Conservation (phyloP, 164 flowering plant genomes). For the Tetracentron sinense region DNA sequence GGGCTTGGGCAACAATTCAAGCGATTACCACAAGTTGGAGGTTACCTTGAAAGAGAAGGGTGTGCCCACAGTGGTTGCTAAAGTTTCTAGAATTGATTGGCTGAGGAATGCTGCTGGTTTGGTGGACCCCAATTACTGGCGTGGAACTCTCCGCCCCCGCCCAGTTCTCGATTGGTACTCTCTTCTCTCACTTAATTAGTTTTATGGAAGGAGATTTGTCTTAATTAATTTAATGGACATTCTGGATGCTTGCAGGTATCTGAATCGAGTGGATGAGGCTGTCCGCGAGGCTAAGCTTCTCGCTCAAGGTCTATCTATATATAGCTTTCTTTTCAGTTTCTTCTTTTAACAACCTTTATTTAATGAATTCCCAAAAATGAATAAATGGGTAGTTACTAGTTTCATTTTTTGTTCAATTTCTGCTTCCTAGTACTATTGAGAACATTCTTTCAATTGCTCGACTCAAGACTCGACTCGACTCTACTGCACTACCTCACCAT, state of each 20-base stretch:
- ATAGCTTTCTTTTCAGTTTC: not conserved
- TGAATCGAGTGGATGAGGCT: conserved; percentile 69
- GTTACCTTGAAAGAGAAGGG: conserved; percentile 47
- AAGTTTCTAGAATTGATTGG: conserved; percentile 88
- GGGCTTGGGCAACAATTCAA: conserved; percentile 87
- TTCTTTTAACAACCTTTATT: not conserved
- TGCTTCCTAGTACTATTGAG: too few species aligned
- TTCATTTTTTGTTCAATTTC: too few species aligned
- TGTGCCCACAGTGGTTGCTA: conserved; percentile 55
- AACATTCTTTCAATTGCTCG: too few species aligned
- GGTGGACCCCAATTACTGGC: conserved; percentile 80
- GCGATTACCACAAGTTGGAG: conserved; percentile 58
- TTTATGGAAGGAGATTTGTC: too few species aligned
- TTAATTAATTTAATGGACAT: not conserved
- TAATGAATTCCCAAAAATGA: too few species aligned
- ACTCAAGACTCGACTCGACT: too few species aligned
- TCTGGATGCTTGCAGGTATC: conserved; percentile 45
- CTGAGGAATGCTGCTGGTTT: conserved; percentile 92
- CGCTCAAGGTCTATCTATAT: conserved; percentile 42
- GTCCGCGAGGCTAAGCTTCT: conserved; percentile 60
- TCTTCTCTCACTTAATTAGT: not conserved
- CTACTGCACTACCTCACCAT: too few species aligned
- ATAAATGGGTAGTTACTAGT: too few species aligned
- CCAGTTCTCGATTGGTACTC: conserved; percentile 88
- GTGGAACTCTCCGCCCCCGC: conserved; percentile 83